Evolutionary conservation across 2,329 filamentous ascomycete genomes (phyloP), one percentile per base, ranked within the genome.

Genomic region (Fusarium caatingaense): DNA sequence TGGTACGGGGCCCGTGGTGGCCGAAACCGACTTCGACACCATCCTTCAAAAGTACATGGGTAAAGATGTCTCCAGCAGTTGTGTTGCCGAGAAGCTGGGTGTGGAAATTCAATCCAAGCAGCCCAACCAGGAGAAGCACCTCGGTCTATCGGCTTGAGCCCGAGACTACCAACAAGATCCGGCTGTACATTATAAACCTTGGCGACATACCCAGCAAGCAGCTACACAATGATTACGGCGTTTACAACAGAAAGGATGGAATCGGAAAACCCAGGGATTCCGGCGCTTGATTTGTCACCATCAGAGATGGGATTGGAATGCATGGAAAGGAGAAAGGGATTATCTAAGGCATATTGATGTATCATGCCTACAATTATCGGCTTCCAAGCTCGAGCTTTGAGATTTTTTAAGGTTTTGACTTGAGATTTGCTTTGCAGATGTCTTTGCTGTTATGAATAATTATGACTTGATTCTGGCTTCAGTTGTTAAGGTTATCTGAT

Each of bases 1-100:
- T 1, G 93, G 97, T 72, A 91, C 87, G 20, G 95, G 96, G 18
- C 93, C 97, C 15, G 93, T 97, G 20, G 92, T 99, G 25, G 91
- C 94, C 67, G 91, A 97, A 81, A 89, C 89, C 57, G 94, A 98
- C 75, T 97, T 98, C 74, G 92, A 97, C 77, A 88, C 86, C 42
- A 92, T 94, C 55, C 86, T 95, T 81, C 87, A 84, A 66, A 89
- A 89, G 77, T 90, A 89, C 70, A 84, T 89, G 72, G 84, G 86
- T 74, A 80, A 81, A 66, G 78, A 82, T 23, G 76, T 75, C 27
- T 76, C 78, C 8, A 73, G 77, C 12, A 76, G 76, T 20, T 77
- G 77, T 50, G 73, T 80, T 37, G 80, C 79, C 47, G 68, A 72
- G n/a, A 73, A 75, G 89, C 82, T 96, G 28, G 91, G 93, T 68